A percentile compares a stretch with the other conserved stretches of the same genome.
These are phyloP conservation scores for Cucumis sativus DNA, from an alignment of 306 rosid genomes.

Conservation along the genomic window DNA sequence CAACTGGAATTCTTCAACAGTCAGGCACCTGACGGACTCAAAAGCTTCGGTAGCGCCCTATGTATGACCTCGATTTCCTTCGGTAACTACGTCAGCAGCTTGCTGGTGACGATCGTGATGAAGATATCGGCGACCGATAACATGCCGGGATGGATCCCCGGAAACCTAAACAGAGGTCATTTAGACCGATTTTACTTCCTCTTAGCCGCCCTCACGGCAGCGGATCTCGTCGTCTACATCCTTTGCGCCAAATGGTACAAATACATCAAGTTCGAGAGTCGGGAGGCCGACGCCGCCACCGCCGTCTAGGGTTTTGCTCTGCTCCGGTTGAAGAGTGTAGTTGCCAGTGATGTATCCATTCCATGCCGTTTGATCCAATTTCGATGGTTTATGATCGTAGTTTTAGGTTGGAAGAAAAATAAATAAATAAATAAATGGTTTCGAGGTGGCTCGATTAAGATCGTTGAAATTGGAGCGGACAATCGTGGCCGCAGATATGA, in stretches of 20 bases:
- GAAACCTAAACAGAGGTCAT: conserved; percentile 58
- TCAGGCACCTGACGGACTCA: conserved; percentile 68
- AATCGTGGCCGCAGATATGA: neutral
- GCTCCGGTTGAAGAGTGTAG: neutral
- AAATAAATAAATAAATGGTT: neutral
- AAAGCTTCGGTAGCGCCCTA: conserved; percentile 81
- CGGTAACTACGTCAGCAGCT: conserved; percentile 62
- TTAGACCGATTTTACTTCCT: conserved; percentile 60
- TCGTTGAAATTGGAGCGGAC: neutral
- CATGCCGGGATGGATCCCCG: conserved; percentile 73
- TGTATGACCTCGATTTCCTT: conserved; percentile 73
- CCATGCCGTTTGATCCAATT: neutral
- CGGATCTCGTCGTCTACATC: conserved; percentile 35
- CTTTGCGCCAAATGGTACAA: conserved; percentile 62
- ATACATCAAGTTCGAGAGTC: conserved; percentile 44
- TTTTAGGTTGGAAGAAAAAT: neutral
- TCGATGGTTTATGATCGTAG: neutral
- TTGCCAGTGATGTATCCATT: neutral
- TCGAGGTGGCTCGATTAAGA: neutral
- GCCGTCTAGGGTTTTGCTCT: neutral
- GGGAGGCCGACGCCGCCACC: neutral
- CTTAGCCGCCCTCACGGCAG: conserved; percentile 50
- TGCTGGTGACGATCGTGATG: conserved; percentile 67
- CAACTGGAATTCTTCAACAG: conserved; percentile 69
- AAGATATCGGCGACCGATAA: conserved; percentile 34